phyloP scores from a whole-genome alignment of 495 filamentous ascomycete genomes.

The Tuber microsphaerosporum region DNA sequence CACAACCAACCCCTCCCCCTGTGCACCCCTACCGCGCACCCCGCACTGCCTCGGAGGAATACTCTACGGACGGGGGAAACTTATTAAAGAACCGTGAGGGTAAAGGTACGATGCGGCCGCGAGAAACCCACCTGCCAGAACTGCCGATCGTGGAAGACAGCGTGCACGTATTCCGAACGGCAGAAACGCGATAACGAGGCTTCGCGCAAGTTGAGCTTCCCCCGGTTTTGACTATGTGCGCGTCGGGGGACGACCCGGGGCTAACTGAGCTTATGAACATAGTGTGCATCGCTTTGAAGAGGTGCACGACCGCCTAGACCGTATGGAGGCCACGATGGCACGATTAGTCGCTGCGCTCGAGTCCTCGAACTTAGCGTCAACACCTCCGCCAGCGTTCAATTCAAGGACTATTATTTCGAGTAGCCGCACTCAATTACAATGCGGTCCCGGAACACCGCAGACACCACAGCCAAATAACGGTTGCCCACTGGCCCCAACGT shows the following conservation, averaged over 20 bases:
- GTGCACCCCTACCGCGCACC: slow-evolving; percentile 1
- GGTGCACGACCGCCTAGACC: slow-evolving; percentile 37
- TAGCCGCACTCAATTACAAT: neutral
- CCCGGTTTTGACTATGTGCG: neutral
- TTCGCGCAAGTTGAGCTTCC: slow-evolving; percentile 29
- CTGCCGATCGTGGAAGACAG: slow-evolving; percentile 36
- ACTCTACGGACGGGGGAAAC: neutral
- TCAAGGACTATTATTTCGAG: neutral
- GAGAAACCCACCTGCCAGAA: slow-evolving; percentile 39
- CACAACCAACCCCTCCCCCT: neutral
- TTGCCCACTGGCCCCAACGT: neutral
- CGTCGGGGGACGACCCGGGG: neutral
- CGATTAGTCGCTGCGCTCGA: slow-evolving; percentile 32
- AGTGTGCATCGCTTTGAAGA: slow-evolving; percentile 41
- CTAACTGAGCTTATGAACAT: neutral
- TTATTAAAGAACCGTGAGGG: slow-evolving; percentile 2
- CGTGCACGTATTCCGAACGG: slow-evolving; percentile 36
- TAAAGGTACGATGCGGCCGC: slow-evolving; percentile 35
- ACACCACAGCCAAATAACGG: neutral
- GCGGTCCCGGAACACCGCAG: neutral
- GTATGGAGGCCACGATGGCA: slow-evolving; percentile 36
- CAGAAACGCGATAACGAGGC: slow-evolving; percentile 41
- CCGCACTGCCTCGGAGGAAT: neutral
- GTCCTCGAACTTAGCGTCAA: neutral
- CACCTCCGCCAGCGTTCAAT: neutral